A percentile compares a stretch with the other conserved stretches of the same genome.
These are phyloP conservation scores for Oryza australiensis DNA, from an alignment of 176 grass and related monocot species.

Conservation along the genomic window DNA sequence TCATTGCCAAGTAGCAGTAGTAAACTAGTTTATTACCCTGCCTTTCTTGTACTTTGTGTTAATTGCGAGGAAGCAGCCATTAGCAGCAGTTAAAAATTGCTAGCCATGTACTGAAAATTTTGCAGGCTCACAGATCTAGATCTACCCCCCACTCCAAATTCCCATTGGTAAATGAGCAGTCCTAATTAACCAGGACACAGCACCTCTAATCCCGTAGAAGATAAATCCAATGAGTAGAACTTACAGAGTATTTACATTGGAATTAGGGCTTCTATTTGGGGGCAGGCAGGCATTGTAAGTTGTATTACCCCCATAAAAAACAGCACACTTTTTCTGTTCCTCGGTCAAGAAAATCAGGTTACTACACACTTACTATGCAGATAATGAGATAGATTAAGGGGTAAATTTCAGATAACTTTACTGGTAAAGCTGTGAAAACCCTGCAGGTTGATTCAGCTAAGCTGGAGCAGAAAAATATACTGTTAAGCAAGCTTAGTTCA, in stretches of 20 bases:
- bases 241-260: constrained; percentile 64
- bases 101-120: constrained; percentile 30
- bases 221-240: constrained; percentile 62
- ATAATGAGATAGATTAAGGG: background rate
- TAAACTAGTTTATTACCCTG: constrained; percentile 36
- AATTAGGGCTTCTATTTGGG: constrained; percentile 60
- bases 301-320: constrained; percentile 34
- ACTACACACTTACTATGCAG: background rate
- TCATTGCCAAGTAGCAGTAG: constrained; percentile 22
- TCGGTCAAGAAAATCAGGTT: constrained; percentile 24
- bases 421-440: constrained; percentile 37
- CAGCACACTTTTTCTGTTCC: constrained; percentile 29
- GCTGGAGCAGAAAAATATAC: constrained; percentile 4
- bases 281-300: constrained; percentile 42
- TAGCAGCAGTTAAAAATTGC: constrained; percentile 28
- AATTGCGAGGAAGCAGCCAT: constrained; percentile 52
- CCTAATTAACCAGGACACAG: constrained; percentile 49
- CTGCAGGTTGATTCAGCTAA: constrained; percentile 24
- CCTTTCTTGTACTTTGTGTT: constrained; percentile 54
- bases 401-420: constrained; percentile 29
- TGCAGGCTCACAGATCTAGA: constrained; percentile 58
- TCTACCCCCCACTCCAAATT: constrained; percentile 56
- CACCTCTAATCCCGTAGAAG: constrained; percentile 60
- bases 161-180: constrained; percentile 66
- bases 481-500: constrained; percentile 34